Base-by-base conservation (phyloP, 139 green algal species). In the Coelastrella sp. region DNA sequence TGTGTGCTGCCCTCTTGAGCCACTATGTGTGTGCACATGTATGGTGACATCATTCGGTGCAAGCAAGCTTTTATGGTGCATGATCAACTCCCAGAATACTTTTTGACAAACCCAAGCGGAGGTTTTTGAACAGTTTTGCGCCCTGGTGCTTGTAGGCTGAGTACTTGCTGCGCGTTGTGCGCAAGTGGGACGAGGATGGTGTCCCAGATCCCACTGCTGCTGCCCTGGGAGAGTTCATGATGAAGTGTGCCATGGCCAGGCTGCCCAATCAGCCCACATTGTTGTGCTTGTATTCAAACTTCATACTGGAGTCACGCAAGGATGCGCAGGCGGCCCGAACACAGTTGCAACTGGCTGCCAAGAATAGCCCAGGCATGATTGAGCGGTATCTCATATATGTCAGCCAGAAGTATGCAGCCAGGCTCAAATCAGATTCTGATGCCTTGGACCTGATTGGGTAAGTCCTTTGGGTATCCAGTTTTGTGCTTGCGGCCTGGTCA, bases 341-440 rank as follows among this genome's bases (percentile, higher is more conserved):
- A 35, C 85, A 89, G 85, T 81, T 91, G 77, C 88, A 91, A 69
- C 66, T 89, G 21, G 88, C 85, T 0, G 17, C 60, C 8, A 88
- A 89, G 50, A 35, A 67, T 25, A 41, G 25, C 15, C 88, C 88
- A 3, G 50, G n/a, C 5, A 11, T 88, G 21, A 30, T 91, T 2
- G 76, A 89, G 30, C 41, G 35, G 0, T 91, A 86, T 76, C 25
- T 51, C 45, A 79, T 85, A 19, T 85, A 59, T 25, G 25, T 84
- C 35, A 43, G 30, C 5, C 57, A 84, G 37, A 25, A 84, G 40
- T 25, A 62, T 37, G 38, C 38, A 8, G 73, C 73, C 37, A 11
- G 17, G n/a, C 59, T 84, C 9, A 84, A 84, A n/a, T n/a, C 30
- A 59, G 76, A 50, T 74, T 11, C 19, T n/a, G n/a, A 71, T 23